phyloP scores from a whole-genome alignment of 1,284 basidiomycete species.

The Neolentinus lepideus region DNA sequence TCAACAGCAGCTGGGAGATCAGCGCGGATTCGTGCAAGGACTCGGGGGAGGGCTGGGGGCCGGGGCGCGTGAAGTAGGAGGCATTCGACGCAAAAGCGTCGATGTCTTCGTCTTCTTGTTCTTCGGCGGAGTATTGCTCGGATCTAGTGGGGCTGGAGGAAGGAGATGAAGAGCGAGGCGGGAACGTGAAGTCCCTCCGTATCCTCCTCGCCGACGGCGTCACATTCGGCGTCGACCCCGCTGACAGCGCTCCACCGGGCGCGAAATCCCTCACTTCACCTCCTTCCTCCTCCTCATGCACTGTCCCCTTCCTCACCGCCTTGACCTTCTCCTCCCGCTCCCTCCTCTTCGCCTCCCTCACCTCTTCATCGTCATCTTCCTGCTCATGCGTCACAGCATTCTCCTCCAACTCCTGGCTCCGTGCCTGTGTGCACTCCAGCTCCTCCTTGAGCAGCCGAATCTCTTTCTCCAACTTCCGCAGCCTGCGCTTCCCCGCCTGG shows the following conservation, averaged over 20 bases:
- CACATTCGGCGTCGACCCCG: constrained; percentile 19
- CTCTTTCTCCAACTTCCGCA: constrained; percentile 73
- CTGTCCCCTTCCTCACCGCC: constrained; percentile 33
- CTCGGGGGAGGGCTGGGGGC: constrained; percentile 3
- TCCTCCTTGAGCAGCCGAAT: constrained; percentile 63
- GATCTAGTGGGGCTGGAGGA: background rate
- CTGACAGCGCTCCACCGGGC: constrained; percentile 35
- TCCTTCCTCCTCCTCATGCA: constrained; percentile 20
- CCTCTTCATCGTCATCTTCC: constrained; percentile 32
- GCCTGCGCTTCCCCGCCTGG: constrained; percentile 55
- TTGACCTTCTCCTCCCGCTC: constrained; percentile 50
- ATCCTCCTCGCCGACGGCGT: background rate
- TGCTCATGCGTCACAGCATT: constrained; percentile 11
- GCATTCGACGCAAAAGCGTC: constrained; percentile 2
- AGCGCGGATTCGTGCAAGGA: constrained; percentile 41
- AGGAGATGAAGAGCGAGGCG: constrained; percentile 3
- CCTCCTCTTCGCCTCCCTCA: constrained; percentile 37
- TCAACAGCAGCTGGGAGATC: constrained; percentile 65
- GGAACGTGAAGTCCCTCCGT: background rate
- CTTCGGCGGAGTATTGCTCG: constrained; percentile 1
- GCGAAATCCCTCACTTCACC: constrained; percentile 56
- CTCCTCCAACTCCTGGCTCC: constrained; percentile 64
- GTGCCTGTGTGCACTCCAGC: constrained; percentile 62
- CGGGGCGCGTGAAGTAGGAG: constrained; percentile 8
- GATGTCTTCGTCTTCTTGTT: background rate